phyloP scores from a whole-genome alignment of 2,329 filamentous ascomycete genomes.

The Fusarium sp. region DNA sequence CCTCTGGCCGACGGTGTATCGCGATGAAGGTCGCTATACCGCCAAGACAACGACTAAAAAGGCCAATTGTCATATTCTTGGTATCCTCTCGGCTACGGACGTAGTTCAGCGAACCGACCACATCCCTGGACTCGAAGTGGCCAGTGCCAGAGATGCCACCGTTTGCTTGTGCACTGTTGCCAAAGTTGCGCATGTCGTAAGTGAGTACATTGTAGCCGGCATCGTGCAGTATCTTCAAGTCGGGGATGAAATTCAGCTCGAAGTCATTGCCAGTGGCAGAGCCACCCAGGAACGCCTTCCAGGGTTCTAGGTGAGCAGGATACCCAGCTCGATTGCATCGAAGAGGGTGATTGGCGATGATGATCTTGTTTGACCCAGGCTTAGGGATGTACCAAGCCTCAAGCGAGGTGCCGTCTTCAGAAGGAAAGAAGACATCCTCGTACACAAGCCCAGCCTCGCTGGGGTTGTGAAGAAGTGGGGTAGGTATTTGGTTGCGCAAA shows the following conservation, averaged over 20 bases:
- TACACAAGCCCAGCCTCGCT: background rate
- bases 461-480: slow-evolving; percentile 1
- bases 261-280: slow-evolving; percentile 10
- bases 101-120: slow-evolving; percentile 2
- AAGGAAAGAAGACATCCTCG: slow-evolving; percentile 7
- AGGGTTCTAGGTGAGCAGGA: slow-evolving; percentile 2
- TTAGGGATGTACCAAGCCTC: slow-evolving; percentile 13
- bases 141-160: slow-evolving; percentile 9
- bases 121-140: slow-evolving; percentile 2
- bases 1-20: slow-evolving; percentile 10
- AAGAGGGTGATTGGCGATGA: slow-evolving; percentile 10
- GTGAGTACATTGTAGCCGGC: slow-evolving; percentile 5
- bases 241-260: slow-evolving; percentile 7
- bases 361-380: background rate
- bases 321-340: slow-evolving; percentile 6
- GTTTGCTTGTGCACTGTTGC: slow-evolving; percentile 2
- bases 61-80: slow-evolving; percentile 1
- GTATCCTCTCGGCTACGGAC: background rate
- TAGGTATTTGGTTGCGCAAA: slow-evolving; percentile 1
- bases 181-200: slow-evolving; percentile 7
- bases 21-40: slow-evolving; percentile 3
- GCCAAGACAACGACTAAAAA: slow-evolving; percentile 1
- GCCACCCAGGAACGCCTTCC: slow-evolving; percentile 11
- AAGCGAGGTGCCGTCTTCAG: slow-evolving; percentile 4
- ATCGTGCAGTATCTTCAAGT: slow-evolving; percentile 8